Conservation (phyloP, 176 grass and related monocot species). For the Lolium multiflorum region DNA sequence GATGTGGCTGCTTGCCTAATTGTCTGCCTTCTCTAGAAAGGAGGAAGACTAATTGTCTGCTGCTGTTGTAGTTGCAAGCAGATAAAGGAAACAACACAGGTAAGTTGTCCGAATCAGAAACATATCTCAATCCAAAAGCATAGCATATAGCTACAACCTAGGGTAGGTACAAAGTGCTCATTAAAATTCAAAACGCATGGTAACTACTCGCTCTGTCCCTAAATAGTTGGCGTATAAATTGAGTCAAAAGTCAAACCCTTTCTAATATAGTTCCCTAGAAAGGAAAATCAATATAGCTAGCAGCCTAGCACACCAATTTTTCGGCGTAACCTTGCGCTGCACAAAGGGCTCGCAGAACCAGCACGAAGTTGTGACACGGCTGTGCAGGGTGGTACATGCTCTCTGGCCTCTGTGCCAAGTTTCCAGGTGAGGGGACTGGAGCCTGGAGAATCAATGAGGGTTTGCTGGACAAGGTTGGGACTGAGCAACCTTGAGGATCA, state of each 20-base stretch:
- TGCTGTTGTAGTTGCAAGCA: not conserved
- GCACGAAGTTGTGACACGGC: not conserved
- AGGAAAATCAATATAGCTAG: not conserved
- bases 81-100: not conserved
- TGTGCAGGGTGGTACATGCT: not conserved
- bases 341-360: not conserved
- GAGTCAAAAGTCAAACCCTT: too few relatives aligned
- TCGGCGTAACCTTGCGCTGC: not conserved
- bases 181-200: not conserved
- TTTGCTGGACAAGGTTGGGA: not conserved
- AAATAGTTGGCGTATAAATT: too few relatives aligned
- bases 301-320: not conserved
- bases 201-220: not conserved
- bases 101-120: not conserved
- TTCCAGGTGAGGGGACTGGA: not conserved
- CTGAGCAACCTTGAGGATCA: not conserved
- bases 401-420: not conserved
- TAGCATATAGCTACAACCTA: not conserved
- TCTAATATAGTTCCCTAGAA: too few relatives aligned
- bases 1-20: not conserved
- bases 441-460: not conserved
- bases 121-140: not conserved
- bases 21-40: not conserved
- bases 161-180: not conserved
- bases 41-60: not conserved